Evolutionary conservation across 2,329 filamentous ascomycete genomes (phyloP).

Genomic region (Epichloe scottii): DNA sequence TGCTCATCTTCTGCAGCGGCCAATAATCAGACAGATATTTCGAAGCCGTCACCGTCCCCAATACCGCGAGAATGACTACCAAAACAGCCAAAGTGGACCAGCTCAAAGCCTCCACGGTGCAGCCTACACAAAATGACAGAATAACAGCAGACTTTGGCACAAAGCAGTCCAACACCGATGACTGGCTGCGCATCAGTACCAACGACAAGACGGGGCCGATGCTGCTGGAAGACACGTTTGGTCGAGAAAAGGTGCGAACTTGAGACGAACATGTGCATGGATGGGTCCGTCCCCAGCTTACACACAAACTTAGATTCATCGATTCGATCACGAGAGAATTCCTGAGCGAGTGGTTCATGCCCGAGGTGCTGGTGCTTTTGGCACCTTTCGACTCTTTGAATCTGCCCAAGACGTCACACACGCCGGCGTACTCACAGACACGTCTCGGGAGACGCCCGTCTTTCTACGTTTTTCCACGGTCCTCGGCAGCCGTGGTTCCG

Average conservation of each 20-base stretch:
- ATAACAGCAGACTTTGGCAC: conserved; percentile 71
- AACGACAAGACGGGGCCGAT: conserved; percentile 52
- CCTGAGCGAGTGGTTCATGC: conserved; percentile 59
- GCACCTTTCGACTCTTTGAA: conserved; percentile 54
- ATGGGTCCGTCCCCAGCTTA: too few species aligned
- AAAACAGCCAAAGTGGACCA: conserved; percentile 46
- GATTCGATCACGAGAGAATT: conserved; percentile 50
- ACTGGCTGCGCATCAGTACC: conserved; percentile 58
- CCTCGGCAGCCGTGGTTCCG: conserved; percentile 59
- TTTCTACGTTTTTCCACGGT: conserved; percentile 62
- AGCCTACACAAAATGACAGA: conserved; percentile 43
- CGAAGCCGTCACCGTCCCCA: not conserved
- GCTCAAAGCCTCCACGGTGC: conserved; percentile 43
- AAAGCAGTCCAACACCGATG: conserved; percentile 59
- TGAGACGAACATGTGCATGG: not conserved
- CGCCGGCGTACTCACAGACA: conserved; percentile 45
- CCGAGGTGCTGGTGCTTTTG: conserved; percentile 56
- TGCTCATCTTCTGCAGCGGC: not conserved
- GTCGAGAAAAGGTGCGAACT: conserved; percentile 51
- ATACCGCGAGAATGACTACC: conserved; percentile 19
- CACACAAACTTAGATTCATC: conserved; percentile 40
- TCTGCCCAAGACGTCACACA: conserved; percentile 55
- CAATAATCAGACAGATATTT: not conserved
- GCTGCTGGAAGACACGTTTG: conserved; percentile 51
- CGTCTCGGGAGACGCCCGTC: conserved; percentile 36